A percentile compares a stretch with the other conserved stretches of the same genome.
phyloP scores from a whole-genome alignment of 805 yeast genomes.

The Teunomyces funiuensis region DNA sequence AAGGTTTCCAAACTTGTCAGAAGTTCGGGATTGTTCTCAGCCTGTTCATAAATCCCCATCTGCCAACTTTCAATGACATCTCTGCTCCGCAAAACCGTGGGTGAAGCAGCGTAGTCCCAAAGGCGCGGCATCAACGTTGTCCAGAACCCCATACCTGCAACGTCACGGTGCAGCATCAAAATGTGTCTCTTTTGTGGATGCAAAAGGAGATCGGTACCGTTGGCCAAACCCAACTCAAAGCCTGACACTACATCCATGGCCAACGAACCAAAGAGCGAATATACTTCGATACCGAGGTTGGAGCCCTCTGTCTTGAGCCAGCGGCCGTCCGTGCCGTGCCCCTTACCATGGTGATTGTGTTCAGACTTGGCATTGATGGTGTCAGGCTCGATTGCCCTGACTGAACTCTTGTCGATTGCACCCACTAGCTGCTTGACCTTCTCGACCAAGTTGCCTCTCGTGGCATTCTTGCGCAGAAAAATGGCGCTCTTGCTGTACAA shows the following conservation, averaged over 20 bases:
- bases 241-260: constrained; percentile 71
- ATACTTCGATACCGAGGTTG: constrained; percentile 52
- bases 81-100: constrained; percentile 38
- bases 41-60: constrained; percentile 30
- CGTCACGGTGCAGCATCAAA: constrained; percentile 45
- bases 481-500: constrained; percentile 38
- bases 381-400: constrained; percentile 33
- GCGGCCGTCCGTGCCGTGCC: constrained; percentile 22
- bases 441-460: constrained; percentile 24
- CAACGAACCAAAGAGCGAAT: constrained; percentile 62
- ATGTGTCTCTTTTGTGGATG: constrained; percentile 40
- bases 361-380: constrained; percentile 31
- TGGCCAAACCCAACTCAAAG: constrained; percentile 55
- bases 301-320: constrained; percentile 29
- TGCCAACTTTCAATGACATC: constrained; percentile 48
- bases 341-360: constrained; percentile 35
- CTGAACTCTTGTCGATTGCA: constrained; percentile 28
- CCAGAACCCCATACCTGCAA: constrained; percentile 65
- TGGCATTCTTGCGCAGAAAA: constrained; percentile 28
- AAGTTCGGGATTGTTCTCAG: constrained; percentile 32
- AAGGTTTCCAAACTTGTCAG: constrained; percentile 35
- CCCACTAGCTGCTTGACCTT: constrained; percentile 27
- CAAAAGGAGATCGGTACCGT: constrained; percentile 45
- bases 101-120: constrained; percentile 50
- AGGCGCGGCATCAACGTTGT: constrained; percentile 57